phyloP scores from a whole-genome alignment of 139 green algal genomes.

The Eudorina sp. region DNA sequence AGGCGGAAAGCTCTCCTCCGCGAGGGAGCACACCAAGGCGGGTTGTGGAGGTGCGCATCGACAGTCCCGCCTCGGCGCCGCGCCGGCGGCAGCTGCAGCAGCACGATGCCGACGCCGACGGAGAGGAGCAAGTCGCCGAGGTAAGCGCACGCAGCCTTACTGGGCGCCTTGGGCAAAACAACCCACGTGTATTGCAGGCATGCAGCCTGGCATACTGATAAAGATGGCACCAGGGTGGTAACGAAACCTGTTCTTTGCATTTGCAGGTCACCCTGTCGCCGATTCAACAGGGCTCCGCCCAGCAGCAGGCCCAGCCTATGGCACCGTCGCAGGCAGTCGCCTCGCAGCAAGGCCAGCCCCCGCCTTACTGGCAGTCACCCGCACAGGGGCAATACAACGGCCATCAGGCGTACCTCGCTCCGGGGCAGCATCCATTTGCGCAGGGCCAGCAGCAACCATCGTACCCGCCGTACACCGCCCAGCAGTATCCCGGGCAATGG shows the following conservation, averaged over 20 bases:
- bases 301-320: not conserved
- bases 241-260: too few relatives aligned
- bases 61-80: not conserved
- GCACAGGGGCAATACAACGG: not conserved
- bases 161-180: too few relatives aligned
- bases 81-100: not conserved
- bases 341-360: too few relatives aligned
- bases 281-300: not conserved
- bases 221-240: too few relatives aligned
- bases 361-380: not conserved
- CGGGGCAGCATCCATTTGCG: too few relatives aligned
- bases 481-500: not conserved
- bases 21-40: not conserved
- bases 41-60: slow-evolving; percentile 31
- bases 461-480: not conserved
- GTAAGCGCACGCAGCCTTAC: not conserved
- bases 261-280: slow-evolving; percentile 10
- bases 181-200: too few relatives aligned
- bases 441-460: too few relatives aligned
- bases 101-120: not conserved
- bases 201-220: too few relatives aligned
- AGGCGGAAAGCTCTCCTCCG: slow-evolving; percentile 22
- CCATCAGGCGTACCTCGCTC: too few relatives aligned
- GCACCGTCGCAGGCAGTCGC: not conserved
- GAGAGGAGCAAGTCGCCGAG: not conserved